Base-by-base conservation (phyloP, 108 stramenopile genomes). In the Schizochytrium sp. region DNA sequence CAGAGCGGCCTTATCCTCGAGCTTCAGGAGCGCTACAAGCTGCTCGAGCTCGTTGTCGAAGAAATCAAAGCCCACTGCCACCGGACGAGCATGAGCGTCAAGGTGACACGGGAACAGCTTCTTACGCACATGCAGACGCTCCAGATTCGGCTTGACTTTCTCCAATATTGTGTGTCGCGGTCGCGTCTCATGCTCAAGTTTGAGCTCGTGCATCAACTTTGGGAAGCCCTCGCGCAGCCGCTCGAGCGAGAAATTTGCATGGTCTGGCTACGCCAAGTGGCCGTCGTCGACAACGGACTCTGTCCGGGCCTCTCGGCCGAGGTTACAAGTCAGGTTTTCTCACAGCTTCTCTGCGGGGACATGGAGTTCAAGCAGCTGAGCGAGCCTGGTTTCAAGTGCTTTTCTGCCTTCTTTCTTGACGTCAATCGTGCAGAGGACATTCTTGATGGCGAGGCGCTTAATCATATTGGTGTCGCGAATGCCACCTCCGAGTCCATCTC, bases 331-430 rank as follows among this genome's bases (percentile, higher is more conserved):
- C 45, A 83, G 28, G 76, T 83, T 12, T 83, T 83, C n/a, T 83
- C 76, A 6, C 76, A 83, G 51, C 76, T 83, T 12, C 76, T 83
- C 28, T 83, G 76, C 28, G 76, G 76, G 51, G 76, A 83, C 28
- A 83, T 83, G 76, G 76, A 83, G 2, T 83, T 83, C 51, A 83
- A 83, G 76, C 76, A 83, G 51, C 76, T 83, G 76, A 83, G 76
- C 28, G 76, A 83, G 51, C 48, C 76, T 83, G 76, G 76, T 47
- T 83, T 83, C 76, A 83, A 28, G 51, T 83, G 76, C 76, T 83
- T 83, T 23, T 47, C 76, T 8, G 76, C 76, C 12, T 83, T 83
- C 28, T 83, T 83, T 45, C 76, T 83, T 18, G 76, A 83, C 28
- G 76, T 83, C 51, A 83, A 83, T 23, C 45, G 76, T 6, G 76